Conservation (phyloP, 2,329 filamentous ascomycete species). For the Ophiocordyceps polyrhachis-furcata region DNA sequence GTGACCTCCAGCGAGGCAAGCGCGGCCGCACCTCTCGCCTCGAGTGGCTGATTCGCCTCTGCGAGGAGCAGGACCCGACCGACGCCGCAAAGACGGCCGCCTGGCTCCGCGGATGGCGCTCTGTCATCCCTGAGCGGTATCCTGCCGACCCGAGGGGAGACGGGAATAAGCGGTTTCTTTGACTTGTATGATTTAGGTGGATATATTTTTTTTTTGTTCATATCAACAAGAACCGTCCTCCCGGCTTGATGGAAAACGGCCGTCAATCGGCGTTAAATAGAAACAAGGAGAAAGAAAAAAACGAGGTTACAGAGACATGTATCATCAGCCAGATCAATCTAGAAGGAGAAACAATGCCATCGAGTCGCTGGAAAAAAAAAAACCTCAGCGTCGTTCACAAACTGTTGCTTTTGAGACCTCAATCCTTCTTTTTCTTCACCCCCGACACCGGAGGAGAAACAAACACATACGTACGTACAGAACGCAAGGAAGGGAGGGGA, state of each 20-base stretch:
- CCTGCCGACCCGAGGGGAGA: too few relatives aligned
- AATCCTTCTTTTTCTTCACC: too few relatives aligned
- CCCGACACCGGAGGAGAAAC: not conserved
- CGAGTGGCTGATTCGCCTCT: conserved; percentile 11
- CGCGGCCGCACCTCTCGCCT: conserved; percentile 13
- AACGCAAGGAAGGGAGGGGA: not conserved
- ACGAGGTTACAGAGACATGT: not conserved
- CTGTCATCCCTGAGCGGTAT: not conserved
- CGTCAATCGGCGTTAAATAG: not conserved
- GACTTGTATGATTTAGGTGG: too few relatives aligned
- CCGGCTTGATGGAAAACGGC: not conserved
- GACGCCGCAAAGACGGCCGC: conserved; percentile 5
- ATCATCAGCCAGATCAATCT: not conserved
- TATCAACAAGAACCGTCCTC: not conserved
- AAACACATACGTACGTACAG: conserved; percentile 4
- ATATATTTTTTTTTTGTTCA: too few relatives aligned
- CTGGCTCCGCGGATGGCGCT: conserved; percentile 9
- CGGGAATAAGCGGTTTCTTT: too few relatives aligned
- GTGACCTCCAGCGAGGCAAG: conserved; percentile 16
- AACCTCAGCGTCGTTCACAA: too few relatives aligned
- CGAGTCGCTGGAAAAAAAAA: too few relatives aligned
- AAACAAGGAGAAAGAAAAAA: not conserved
- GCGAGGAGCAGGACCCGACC: conserved; percentile 6
- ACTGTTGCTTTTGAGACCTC: too few relatives aligned
- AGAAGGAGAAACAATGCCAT: not conserved